Conservation (phyloP, 352 stramenopile genomes). For the Blastocystis sp. region DNA sequence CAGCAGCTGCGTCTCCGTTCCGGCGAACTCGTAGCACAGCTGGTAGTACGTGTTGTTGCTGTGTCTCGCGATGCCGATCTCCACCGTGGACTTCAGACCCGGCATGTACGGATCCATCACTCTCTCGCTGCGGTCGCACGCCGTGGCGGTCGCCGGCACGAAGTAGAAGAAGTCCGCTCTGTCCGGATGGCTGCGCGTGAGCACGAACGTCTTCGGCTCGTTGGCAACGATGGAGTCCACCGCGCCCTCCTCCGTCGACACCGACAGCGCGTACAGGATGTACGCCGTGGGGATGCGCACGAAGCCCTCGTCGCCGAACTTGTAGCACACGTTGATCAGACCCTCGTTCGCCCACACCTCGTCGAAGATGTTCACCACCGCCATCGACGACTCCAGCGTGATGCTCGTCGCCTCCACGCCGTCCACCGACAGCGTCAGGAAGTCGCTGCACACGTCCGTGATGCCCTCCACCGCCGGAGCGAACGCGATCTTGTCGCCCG, state of each 20-base stretch:
- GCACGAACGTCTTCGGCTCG: constrained; percentile 57
- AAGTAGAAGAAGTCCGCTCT: constrained; percentile 56
- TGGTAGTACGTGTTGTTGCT: constrained; percentile 56
- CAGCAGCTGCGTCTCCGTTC: constrained; percentile 55
- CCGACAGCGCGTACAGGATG: constrained; percentile 53
- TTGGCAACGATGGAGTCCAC: constrained; percentile 44
- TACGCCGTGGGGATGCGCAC: constrained; percentile 25
- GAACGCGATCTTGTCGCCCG: constrained; percentile 43
- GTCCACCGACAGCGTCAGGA: constrained; percentile 46
- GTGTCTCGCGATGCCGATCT: neutral
- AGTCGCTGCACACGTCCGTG: neutral
- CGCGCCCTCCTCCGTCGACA: neutral
- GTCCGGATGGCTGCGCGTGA: constrained; percentile 50
- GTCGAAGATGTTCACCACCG: constrained; percentile 33
- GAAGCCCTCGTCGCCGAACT: constrained; percentile 62
- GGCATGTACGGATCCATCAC: constrained; percentile 24
- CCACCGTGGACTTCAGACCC: constrained; percentile 1
- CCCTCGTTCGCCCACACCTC: constrained; percentile 19
- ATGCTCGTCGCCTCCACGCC: constrained; percentile 22
- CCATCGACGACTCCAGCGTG: neutral
- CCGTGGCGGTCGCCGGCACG: constrained; percentile 41
- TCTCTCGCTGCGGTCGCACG: constrained; percentile 13
- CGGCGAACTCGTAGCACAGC: constrained; percentile 70
- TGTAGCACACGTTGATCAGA: constrained; percentile 73
- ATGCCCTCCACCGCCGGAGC: constrained; percentile 5